A percentile compares a stretch with the other conserved stretches of the same genome.
phyloP scores from a whole-genome alignment of 179 eudicot species.

The Silene vulgaris region DNA sequence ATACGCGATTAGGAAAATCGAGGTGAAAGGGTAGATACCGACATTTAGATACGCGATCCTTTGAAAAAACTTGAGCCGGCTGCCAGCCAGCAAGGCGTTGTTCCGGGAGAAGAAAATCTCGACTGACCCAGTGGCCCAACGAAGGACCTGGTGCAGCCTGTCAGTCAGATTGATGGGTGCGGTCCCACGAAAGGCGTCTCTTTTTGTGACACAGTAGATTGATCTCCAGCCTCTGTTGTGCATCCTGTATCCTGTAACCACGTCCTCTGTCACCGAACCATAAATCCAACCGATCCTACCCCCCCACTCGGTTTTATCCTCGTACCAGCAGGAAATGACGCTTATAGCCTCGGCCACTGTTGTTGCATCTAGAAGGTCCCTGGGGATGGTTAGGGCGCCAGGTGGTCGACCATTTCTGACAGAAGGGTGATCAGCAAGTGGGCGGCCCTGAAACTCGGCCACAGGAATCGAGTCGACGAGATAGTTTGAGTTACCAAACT shows the following conservation, averaged over 20 bases:
- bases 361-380: slow-evolving; percentile 15
- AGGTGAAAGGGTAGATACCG: slow-evolving; percentile 18
- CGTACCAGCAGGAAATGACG: slow-evolving; percentile 14
- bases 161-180: slow-evolving; percentile 15
- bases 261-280: slow-evolving; percentile 15
- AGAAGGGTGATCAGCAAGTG: slow-evolving; percentile 31
- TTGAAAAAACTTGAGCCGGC: background rate
- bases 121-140: slow-evolving; percentile 17
- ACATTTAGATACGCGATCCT: slow-evolving; percentile 16
- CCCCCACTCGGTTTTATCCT: slow-evolving; percentile 19
- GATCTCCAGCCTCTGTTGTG: slow-evolving; percentile 18
- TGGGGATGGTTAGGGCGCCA: slow-evolving; percentile 15
- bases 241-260: slow-evolving; percentile 15
- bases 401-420: slow-evolving; percentile 23
- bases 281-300: slow-evolving; percentile 13
- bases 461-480: slow-evolving; percentile 31
- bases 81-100: slow-evolving; percentile 11
- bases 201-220: slow-evolving; percentile 15
- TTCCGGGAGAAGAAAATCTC: slow-evolving; percentile 17
- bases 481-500: slow-evolving; percentile 11
- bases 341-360: slow-evolving; percentile 13
- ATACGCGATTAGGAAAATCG: slow-evolving; percentile 11
- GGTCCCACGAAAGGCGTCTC: slow-evolving; percentile 17
- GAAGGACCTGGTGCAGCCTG: slow-evolving; percentile 17
- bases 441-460: slow-evolving; percentile 32